Conservation (phyloP, 75 land plant genomes). For the Selaginella tamariscina region DNA sequence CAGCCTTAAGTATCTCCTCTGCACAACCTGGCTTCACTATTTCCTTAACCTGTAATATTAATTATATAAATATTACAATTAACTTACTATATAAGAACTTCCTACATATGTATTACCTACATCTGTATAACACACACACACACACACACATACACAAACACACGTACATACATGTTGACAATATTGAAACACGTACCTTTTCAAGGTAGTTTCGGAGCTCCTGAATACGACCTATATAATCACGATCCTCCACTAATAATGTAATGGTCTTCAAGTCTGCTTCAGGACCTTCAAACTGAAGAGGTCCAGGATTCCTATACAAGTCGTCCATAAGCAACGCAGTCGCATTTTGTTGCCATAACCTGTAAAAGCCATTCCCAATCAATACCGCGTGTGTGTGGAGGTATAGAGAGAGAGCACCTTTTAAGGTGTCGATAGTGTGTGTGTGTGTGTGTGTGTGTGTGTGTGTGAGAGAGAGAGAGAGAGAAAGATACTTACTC, state of each 20-base stretch:
- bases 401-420: not conserved
- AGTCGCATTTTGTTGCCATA: constrained; percentile 49
- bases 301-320: constrained; percentile 94
- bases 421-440: too few relatives aligned
- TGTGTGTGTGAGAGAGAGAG: too few relatives aligned
- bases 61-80: not conserved
- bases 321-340: constrained; percentile 71
- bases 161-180: too few relatives aligned
- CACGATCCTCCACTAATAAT: constrained; percentile 80
- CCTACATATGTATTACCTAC: too few relatives aligned
- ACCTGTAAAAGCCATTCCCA: constrained; percentile 46
- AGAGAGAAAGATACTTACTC: too few relatives aligned
- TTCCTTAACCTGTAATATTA: constrained; percentile 40
- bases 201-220: constrained; percentile 74
- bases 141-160: too few relatives aligned
- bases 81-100: too few relatives aligned
- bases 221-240: constrained; percentile 93
- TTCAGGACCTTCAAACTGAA: constrained; percentile 92
- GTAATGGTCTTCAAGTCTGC: constrained; percentile 57
- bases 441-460: too few relatives aligned
- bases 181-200: constrained; percentile 46
- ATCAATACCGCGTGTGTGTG: too few relatives aligned
- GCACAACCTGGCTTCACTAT: constrained; percentile 87
- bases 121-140: too few relatives aligned
- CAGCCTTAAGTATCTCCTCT: constrained; percentile 69